Conservation (phyloP, 148 eudicot species). For the Camellia lanceoleosa region DNA sequence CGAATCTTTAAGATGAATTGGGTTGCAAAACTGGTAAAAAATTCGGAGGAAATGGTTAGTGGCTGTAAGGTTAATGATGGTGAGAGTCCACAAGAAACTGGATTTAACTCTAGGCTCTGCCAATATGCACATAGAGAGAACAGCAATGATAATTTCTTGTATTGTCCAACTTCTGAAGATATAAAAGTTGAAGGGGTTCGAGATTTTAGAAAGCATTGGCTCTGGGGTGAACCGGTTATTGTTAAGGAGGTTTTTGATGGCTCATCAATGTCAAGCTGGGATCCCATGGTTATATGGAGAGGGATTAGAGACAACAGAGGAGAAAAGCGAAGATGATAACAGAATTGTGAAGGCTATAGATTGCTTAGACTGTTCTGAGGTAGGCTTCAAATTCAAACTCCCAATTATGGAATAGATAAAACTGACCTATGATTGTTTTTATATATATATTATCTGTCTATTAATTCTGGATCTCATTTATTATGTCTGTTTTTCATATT, state of each 20-base stretch:
- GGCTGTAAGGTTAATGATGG: slow-evolving; percentile 61
- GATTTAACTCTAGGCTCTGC: slow-evolving; percentile 29
- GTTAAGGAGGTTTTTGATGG: slow-evolving; percentile 66
- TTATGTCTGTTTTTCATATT: not conserved
- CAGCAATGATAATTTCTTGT: slow-evolving; percentile 57
- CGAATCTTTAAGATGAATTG: slow-evolving; percentile 96
- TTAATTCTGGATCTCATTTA: not conserved
- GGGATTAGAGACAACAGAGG: slow-evolving; percentile 71
- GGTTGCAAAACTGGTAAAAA: slow-evolving; percentile 93
- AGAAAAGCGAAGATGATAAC: slow-evolving; percentile 58
- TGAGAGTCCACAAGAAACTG: slow-evolving; percentile 25
- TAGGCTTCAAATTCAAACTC: slow-evolving; percentile 24
- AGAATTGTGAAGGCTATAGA: slow-evolving; percentile 81
- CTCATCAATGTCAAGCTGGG: slow-evolving; percentile 69
- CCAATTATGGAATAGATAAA: not conserved
- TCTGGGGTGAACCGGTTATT: slow-evolving; percentile 73
- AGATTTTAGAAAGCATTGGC: slow-evolving; percentile 74
- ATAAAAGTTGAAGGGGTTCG: slow-evolving; percentile 64
- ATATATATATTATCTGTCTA: not conserved
- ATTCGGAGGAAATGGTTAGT: slow-evolving; percentile 86
- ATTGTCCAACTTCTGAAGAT: slow-evolving; percentile 61
- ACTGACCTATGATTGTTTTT: not conserved
- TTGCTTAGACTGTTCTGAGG: slow-evolving; percentile 82
- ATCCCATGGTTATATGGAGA: slow-evolving; percentile 76
- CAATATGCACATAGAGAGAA: slow-evolving; percentile 38